Evolutionary conservation across 306 rosid species (phyloP).

Genomic region (Ammopiptanthus mongolicus): DNA sequence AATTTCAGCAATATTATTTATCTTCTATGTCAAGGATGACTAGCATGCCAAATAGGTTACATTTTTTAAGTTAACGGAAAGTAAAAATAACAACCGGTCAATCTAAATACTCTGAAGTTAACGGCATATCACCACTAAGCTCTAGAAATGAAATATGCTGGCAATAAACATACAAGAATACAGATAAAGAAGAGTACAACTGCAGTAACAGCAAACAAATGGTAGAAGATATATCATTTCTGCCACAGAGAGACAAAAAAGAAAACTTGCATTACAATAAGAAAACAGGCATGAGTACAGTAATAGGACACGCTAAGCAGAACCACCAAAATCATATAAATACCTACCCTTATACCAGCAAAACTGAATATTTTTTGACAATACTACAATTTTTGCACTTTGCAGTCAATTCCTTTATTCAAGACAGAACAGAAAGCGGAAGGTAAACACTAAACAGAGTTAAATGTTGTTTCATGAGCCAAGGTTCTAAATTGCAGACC

Average conservation of each 20-base stretch:
- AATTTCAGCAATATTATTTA: background rate
- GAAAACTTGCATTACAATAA: background rate
- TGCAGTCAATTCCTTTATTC: background rate
- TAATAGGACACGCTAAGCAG: background rate
- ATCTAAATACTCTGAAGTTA: background rate
- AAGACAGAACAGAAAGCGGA: background rate
- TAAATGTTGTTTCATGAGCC: background rate
- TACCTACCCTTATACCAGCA: background rate
- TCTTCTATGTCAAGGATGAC: background rate
- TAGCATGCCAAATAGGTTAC: background rate
- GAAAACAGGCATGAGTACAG: background rate
- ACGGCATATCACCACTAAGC: background rate
- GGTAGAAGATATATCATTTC: background rate
- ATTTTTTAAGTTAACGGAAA: background rate
- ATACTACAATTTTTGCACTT: background rate
- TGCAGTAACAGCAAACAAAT: background rate
- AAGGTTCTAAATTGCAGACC: background rate
- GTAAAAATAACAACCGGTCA: background rate
- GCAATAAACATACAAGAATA: background rate
- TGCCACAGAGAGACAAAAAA: background rate
- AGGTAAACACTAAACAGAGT: background rate
- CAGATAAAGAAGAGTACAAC: background rate
- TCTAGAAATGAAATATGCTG: background rate
- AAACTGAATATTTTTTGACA: background rate
- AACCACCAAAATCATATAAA: background rate